phyloP scores from a whole-genome alignment of 1,284 basidiomycete genomes.

The Rhizoctonia solani region DNA sequence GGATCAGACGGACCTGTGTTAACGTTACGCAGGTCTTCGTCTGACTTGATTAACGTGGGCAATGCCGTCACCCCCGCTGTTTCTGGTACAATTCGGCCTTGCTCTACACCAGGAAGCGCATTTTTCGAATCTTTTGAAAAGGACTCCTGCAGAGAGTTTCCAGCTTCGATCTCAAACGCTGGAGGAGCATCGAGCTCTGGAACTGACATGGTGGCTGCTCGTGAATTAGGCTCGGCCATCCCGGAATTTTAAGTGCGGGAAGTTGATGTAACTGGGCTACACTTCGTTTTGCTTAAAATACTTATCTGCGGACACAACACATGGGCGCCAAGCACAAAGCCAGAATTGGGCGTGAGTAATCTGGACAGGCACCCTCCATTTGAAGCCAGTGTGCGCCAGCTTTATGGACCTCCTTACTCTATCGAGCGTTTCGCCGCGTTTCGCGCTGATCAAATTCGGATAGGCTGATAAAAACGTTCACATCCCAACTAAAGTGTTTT shows the following conservation, averaged over 20 bases:
- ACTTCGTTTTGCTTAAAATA: neutral
- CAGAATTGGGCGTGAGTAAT: neutral
- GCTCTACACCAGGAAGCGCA: neutral
- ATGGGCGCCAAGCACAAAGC: neutral
- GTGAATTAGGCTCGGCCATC: conserved; percentile 10
- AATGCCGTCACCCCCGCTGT: conserved; percentile 22
- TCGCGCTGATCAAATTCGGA: neutral
- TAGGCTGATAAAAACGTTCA: neutral
- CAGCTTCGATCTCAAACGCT: neutral
- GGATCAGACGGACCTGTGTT: conserved; percentile 2
- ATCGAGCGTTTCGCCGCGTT: no score
- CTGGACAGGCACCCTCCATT: no score
- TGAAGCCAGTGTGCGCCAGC: no score
- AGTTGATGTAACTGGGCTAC: neutral
- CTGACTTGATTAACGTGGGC: conserved; percentile 17
- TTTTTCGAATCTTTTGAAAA: conserved; percentile 6
- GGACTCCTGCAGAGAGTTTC: neutral
- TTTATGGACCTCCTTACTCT: no score
- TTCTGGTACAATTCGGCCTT: conserved; percentile 3
- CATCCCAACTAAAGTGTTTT: no score
- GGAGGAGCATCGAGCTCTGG: conserved; percentile 14
- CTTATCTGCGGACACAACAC: conserved; percentile 13
- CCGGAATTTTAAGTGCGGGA: neutral
- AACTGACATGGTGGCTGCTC: neutral
- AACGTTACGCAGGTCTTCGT: conserved; percentile 21